These are phyloP conservation scores for Lomentospora prolificans DNA, from an alignment of 2,329 filamentous ascomycete genomes.

Conservation along the genomic window DNA sequence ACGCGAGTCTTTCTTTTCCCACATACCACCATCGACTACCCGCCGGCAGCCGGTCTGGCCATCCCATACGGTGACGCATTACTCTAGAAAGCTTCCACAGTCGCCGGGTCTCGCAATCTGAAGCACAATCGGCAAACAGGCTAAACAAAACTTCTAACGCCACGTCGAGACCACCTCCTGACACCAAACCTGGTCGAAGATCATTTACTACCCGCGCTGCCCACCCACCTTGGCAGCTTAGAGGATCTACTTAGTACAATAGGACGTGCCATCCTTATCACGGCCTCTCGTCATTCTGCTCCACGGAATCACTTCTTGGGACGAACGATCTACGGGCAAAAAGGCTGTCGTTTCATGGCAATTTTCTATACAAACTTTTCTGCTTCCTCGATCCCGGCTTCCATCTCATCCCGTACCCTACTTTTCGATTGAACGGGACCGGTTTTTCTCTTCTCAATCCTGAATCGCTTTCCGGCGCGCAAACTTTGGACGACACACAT, in stretches of 20 bases:
- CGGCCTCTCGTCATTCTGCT: neutral
- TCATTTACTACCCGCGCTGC: constrained; percentile 5
- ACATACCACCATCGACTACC: neutral
- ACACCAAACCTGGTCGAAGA: constrained; percentile 12
- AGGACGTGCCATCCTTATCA: neutral
- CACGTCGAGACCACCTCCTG: constrained; percentile 5
- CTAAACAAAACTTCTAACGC: constrained; percentile 5
- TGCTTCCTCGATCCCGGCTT: neutral
- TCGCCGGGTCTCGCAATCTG: neutral
- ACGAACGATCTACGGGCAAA: constrained; percentile 5
- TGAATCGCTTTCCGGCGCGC: neutral
- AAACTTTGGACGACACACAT: neutral
- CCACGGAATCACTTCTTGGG: neutral
- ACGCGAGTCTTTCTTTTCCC: neutral
- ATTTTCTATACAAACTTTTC: neutral
- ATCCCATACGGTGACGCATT: neutral
- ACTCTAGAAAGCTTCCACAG: neutral
- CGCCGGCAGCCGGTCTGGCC: neutral
- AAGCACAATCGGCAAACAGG: neutral
- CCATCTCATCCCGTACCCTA: neutral
- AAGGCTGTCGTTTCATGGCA: neutral
- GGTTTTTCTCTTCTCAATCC: neutral
- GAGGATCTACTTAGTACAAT: neutral
- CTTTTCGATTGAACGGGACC: neutral
- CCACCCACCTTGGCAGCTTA: neutral